Percentiles rank a stretch among this genome's conserved stretches.
Conservation (phyloP, 148 eudicot genomes). For the Arctostaphylos glauca region DNA sequence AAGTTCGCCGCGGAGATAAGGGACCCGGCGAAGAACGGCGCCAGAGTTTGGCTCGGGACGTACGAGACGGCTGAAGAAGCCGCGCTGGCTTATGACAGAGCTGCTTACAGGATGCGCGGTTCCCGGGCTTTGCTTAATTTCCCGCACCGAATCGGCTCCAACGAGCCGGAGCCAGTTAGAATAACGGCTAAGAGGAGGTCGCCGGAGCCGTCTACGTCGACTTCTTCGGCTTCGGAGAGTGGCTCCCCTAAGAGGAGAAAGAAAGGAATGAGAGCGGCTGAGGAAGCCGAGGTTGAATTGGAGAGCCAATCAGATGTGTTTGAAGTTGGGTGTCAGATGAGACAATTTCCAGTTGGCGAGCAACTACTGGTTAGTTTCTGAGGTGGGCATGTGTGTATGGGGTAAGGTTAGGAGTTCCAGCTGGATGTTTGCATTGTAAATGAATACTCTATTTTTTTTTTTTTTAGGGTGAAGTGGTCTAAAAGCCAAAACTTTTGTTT, state of each 20-base stretch:
- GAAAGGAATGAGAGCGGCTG: constrained; percentile 16
- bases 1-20: constrained; percentile 53
- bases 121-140: constrained; percentile 40
- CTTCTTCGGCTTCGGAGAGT: constrained; percentile 28
- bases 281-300: constrained; percentile 29
- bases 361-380: constrained; percentile 26
- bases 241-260: constrained; percentile 37
- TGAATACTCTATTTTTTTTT: background rate
- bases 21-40: constrained; percentile 54
- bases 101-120: constrained; percentile 50
- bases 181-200: constrained; percentile 37
- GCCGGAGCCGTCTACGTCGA: constrained; percentile 32
- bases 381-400: background rate
- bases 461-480: background rate
- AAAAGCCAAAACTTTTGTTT: background rate
- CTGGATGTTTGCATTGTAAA: background rate
- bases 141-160: constrained; percentile 33
- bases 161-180: constrained; percentile 48
- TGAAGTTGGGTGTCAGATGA: constrained; percentile 16
- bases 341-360: constrained; percentile 21
- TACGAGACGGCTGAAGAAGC: constrained; percentile 53
- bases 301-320: constrained; percentile 23
- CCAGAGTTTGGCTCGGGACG: constrained; percentile 53
- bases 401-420: background rate
- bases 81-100: constrained; percentile 41